Percentiles rank a stretch among this genome's conserved stretches.
These are phyloP conservation scores for Botryosphaeria dothidea DNA, from an alignment of 2,329 filamentous ascomycete genomes.

Conservation along the genomic window DNA sequence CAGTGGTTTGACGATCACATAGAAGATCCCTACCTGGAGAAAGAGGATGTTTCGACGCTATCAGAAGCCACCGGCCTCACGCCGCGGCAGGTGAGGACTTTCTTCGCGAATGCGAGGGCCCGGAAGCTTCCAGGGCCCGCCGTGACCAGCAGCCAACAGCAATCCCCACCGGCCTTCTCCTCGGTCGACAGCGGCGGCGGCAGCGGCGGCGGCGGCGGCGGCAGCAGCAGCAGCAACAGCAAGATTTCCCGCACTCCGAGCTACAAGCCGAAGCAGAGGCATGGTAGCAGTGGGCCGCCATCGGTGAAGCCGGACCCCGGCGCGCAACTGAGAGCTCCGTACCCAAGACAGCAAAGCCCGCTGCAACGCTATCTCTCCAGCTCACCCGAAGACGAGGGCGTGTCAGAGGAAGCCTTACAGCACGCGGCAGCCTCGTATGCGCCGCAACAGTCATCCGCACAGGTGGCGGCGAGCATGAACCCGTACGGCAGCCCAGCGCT, in stretches of 20 bases:
- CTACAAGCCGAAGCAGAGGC: neutral
- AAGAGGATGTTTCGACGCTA: conserved; percentile 23
- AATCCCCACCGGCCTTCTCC: conserved; percentile 9
- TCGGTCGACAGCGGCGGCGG: no score
- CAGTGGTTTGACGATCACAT: conserved; percentile 25
- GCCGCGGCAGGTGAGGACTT: conserved; percentile 26
- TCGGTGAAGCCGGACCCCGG: neutral
- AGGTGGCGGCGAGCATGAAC: neutral
- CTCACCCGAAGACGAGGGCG: conserved; percentile 28
- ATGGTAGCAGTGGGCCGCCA: neutral
- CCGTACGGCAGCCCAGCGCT: neutral
- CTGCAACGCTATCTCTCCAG: conserved; percentile 28
- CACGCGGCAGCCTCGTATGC: conserved; percentile 20
- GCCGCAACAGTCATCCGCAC: neutral
- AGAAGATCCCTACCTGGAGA: conserved; percentile 27
- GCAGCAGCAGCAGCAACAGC: neutral
- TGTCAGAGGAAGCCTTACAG: conserved; percentile 24
- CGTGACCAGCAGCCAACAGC: neutral
- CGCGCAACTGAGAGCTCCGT: neutral
- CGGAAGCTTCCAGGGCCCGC: conserved; percentile 21
- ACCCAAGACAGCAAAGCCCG: conserved; percentile 21
- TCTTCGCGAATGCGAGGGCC: conserved; percentile 29
- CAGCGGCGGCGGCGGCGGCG: neutral
- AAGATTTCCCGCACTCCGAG: neutral
- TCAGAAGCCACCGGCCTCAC: conserved; percentile 23